Base-by-base conservation (phyloP, 768 basidiomycete species). In the Phlebiopsis gigantea region DNA sequence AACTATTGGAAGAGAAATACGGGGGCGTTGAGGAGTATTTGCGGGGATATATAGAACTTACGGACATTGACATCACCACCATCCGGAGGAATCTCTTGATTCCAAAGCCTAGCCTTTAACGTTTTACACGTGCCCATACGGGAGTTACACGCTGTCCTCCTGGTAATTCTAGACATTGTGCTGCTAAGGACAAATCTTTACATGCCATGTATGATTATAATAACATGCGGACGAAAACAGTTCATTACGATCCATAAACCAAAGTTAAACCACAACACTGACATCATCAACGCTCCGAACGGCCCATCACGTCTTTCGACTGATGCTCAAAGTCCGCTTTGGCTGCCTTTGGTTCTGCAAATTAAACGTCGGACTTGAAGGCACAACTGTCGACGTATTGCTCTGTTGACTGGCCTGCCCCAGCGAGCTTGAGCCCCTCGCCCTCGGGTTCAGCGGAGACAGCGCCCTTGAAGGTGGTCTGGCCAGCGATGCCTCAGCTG, bases 401-500 rank as follows among this genome's bases (percentile, higher is more conserved):
- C 47, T 26, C 47, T 29, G n/a, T 7, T n/a, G 15, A n/a, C 29
- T 48, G 10, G 29, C 17, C 15, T 30, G 28, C n/a, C 41, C 42
- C 12, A 49, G 9, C 19, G 53, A 21, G 56, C 72, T 78, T 59
- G 61, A 58, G n/a, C 70, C 73, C 56, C 84, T 72, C 17, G 87
- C 79, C 55, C 82, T 77, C 10, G 89, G 89, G 66, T 92, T 92
- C 64, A 92, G 66, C 28, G 89, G 88, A 2, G 86, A 90, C 19
- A 90, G 66, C 5, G 78, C 79, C 28, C 58, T 58, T 3, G 68
- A 62, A 5, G 63, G 68, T 4, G 66, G 73, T 55, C 62, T 70
- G 21, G 51, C 59, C 1, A 56, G 58, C 65, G 68, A 55, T 14
- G 34, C 26, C 21, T 48, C 67, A 64, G 19, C 64, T 56, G 45